These are phyloP conservation scores for Isatis lusitanica DNA, from an alignment of 441 rosid species.

Conservation along the genomic window DNA sequence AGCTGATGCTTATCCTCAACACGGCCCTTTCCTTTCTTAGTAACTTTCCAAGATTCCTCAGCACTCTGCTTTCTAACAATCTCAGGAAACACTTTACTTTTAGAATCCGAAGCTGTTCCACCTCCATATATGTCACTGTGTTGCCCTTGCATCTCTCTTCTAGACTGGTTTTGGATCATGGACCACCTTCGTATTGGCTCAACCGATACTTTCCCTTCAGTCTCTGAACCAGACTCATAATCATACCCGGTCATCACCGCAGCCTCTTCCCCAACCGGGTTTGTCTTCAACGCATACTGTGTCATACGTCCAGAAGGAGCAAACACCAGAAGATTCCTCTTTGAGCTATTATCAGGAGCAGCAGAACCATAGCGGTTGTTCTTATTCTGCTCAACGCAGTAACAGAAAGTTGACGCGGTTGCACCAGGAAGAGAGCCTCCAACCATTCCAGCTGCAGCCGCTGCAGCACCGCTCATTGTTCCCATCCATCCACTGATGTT, in stretches of 20 bases:
- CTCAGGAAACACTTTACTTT: constrained; percentile 71
- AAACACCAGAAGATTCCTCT: constrained; percentile 73
- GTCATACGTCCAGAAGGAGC: constrained; percentile 79
- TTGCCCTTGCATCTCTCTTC: constrained; percentile 70
- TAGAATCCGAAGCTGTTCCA: constrained; percentile 55
- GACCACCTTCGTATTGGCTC: constrained; percentile 83
- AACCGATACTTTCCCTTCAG: constrained; percentile 66
- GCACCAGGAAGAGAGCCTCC: constrained; percentile 63
- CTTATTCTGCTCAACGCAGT: constrained; percentile 20
- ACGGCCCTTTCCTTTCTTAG: constrained; percentile 36
- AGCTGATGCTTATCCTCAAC: constrained; percentile 59
- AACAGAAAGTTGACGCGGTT: constrained; percentile 65
- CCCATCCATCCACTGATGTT: constrained; percentile 74
- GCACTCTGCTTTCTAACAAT: constrained; percentile 46
- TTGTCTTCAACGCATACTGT: constrained; percentile 56
- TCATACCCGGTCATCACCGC: constrained; percentile 35
- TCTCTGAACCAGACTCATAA: constrained; percentile 56
- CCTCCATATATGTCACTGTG: constrained; percentile 79
- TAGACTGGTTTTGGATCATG: constrained; percentile 68
- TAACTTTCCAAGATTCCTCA: constrained; percentile 35
- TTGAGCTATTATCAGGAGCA: constrained; percentile 38
- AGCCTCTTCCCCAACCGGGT: constrained; percentile 37
- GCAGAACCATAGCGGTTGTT: constrained; percentile 52
- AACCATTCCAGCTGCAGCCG: constrained; percentile 78
- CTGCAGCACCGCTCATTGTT: constrained; percentile 74